Evolutionary conservation across 2,329 filamentous ascomycete species (phyloP).

Genomic region (Colletotrichum melonis): DNA sequence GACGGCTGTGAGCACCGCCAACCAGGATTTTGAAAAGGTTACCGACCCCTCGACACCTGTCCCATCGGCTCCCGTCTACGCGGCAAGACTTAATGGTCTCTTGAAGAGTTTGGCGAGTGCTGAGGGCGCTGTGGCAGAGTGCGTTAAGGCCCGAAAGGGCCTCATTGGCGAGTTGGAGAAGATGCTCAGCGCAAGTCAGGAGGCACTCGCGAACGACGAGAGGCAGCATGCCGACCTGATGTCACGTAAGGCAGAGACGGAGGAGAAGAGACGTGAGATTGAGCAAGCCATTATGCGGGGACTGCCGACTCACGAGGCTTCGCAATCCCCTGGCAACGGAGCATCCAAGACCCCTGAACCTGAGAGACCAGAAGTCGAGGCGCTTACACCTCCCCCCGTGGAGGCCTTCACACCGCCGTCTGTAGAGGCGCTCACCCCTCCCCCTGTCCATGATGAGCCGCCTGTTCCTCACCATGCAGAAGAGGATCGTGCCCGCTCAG

Average conservation of each 20-base stretch:
- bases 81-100: slow-evolving; percentile 88
- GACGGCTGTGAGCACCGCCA: slow-evolving; percentile 75
- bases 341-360: slow-evolving; percentile 57
- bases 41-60: slow-evolving; percentile 75
- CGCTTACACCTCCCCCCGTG: slow-evolving; percentile 82
- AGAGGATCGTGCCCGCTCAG: slow-evolving; percentile 29
- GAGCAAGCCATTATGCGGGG: slow-evolving; percentile 92
- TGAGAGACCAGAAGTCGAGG: slow-evolving; percentile 84
- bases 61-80: slow-evolving; percentile 89
- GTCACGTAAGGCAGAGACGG: slow-evolving; percentile 77
- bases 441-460: slow-evolving; percentile 36
- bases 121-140: slow-evolving; percentile 88
- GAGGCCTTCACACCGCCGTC: slow-evolving; percentile 50
- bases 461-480: slow-evolving; percentile 38
- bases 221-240: slow-evolving; percentile 71
- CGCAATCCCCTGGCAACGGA: slow-evolving; percentile 59
- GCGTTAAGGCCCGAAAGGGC: slow-evolving; percentile 84
- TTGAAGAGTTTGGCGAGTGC: slow-evolving; percentile 89
- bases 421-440: slow-evolving; percentile 40
- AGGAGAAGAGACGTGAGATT: slow-evolving; percentile 86
- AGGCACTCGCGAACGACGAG: slow-evolving; percentile 77
- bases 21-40: slow-evolving; percentile 86
- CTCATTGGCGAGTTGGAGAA: slow-evolving; percentile 86
- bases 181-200: slow-evolving; percentile 79
- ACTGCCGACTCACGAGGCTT: slow-evolving; percentile 69